A percentile compares a stretch with the other conserved stretches of the same genome.
phyloP scores from a whole-genome alignment of 1,139 yeast species.

The Debaryomycetaceae sp. region DNA sequence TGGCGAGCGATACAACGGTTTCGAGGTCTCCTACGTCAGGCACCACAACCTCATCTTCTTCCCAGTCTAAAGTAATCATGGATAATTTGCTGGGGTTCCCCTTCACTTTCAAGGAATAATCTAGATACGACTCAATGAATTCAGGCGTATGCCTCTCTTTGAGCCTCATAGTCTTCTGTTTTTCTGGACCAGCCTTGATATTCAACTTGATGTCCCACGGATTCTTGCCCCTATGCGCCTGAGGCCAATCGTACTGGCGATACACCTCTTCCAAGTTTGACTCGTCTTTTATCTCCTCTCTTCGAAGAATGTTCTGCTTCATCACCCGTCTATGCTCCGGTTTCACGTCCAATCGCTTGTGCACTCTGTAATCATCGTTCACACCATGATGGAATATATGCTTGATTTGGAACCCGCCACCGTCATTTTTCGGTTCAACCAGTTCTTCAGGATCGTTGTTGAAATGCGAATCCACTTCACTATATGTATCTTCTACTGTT shows the following conservation, averaged over 20 bases:
- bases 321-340: conserved; percentile 23
- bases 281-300: conserved; percentile 1
- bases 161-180: conserved; percentile 43
- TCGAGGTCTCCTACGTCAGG: conserved; percentile 77
- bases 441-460: neutral
- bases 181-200: conserved; percentile 13
- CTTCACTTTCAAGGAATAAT: conserved; percentile 47
- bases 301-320: conserved; percentile 1
- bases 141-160: conserved; percentile 58
- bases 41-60: conserved; percentile 43
- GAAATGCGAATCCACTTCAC: neutral
- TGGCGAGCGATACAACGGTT: conserved; percentile 72
- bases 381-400: conserved; percentile 57
- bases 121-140: conserved; percentile 61
- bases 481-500: neutral
- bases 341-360: conserved; percentile 48
- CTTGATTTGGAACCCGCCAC: conserved; percentile 25
- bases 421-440: neutral
- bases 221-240: conserved; percentile 27
- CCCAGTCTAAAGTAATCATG: conserved; percentile 56
- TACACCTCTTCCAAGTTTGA: conserved; percentile 25
- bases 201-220: conserved; percentile 44
- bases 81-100: conserved; percentile 43
- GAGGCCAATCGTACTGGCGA: conserved; percentile 40
- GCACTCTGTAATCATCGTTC: conserved; percentile 32